phyloP scores from a whole-genome alignment of 1,284 basidiomycete species.

The Naganishia sp. region DNA sequence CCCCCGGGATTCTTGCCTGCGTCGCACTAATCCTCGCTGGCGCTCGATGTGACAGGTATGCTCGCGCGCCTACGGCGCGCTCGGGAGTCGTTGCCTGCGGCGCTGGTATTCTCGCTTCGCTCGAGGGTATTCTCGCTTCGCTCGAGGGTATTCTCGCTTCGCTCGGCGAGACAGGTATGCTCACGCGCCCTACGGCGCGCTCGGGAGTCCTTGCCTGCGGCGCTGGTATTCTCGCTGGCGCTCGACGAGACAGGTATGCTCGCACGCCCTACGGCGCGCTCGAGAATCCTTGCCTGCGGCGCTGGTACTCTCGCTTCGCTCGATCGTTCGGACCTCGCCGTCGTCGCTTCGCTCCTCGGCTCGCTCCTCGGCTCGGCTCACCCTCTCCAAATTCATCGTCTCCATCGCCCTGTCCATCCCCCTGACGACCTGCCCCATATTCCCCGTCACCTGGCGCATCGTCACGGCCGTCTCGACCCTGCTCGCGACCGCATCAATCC shows the following conservation, averaged over 20 bases:
- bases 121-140: not conserved
- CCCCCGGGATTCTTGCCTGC: no score
- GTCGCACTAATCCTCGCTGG: no score
- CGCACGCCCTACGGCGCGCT: no score
- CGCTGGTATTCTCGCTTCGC: not conserved
- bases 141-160: not conserved
- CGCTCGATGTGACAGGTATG: no score
- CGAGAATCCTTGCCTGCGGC: not conserved
- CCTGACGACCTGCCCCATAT: constrained; percentile 93
- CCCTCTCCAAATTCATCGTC: constrained; percentile 95
- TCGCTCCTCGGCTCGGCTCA: constrained; percentile 45
- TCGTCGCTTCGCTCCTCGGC: not conserved
- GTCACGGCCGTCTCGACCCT: constrained; percentile 99
- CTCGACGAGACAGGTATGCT: no score
- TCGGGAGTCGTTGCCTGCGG: no score
- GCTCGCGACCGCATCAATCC: constrained; percentile 95
- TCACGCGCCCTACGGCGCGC: no score
- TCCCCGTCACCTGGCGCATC: constrained; percentile 83
- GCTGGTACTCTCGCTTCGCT: not conserved
- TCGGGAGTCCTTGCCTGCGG: not conserved
- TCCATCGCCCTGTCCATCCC: constrained; percentile 99
- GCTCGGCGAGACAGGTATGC: not conserved
- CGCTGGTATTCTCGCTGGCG: not conserved
- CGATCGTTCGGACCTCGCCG: not conserved
- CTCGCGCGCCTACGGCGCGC: no score